These are phyloP conservation scores for Rhodosporidiobolus sp. DNA, from an alignment of 768 basidiomycete genomes.

Conservation along the genomic window DNA sequence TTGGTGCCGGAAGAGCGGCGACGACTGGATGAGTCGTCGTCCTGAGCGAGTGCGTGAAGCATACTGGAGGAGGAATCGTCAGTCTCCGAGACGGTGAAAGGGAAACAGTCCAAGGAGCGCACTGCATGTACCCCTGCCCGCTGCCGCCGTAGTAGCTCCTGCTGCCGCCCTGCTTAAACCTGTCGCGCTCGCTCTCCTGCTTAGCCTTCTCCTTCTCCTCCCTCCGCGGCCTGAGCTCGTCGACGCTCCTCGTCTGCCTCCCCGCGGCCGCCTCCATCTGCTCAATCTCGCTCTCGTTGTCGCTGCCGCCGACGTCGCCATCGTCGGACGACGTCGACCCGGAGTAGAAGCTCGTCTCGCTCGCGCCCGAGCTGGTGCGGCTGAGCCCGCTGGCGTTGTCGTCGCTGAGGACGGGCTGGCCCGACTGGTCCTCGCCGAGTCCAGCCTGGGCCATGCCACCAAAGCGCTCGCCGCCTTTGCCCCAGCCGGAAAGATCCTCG, in stretches of 20 bases:
- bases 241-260: background rate
- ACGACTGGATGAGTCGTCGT: background rate
- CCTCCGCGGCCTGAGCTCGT: constrained; percentile 6
- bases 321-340: no score
- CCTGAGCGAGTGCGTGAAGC: constrained; percentile 34
- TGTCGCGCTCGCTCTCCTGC: background rate
- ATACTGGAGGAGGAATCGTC: constrained; percentile 1
- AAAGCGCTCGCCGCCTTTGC: constrained; percentile 16
- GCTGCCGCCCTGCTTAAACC: background rate
- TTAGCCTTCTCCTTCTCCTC: background rate
- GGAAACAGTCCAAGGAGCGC: background rate
- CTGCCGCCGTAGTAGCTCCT: constrained; percentile 19
- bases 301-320: no score
- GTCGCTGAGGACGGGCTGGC: background rate
- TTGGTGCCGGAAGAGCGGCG: no score
- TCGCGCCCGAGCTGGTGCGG: no score
- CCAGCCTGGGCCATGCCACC: constrained; percentile 30
- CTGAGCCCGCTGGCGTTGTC: no score
- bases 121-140: constrained; percentile 28
- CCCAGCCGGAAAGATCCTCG: constrained; percentile 18
- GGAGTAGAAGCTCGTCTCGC: background rate
- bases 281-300: no score
- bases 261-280: background rate
- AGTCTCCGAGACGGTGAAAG: background rate
- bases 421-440: background rate